A percentile compares a stretch with the other conserved stretches of the same genome.
Evolutionary conservation across 2,329 filamentous ascomycete species (phyloP).

Genomic region (Trichoderma sp.): DNA sequence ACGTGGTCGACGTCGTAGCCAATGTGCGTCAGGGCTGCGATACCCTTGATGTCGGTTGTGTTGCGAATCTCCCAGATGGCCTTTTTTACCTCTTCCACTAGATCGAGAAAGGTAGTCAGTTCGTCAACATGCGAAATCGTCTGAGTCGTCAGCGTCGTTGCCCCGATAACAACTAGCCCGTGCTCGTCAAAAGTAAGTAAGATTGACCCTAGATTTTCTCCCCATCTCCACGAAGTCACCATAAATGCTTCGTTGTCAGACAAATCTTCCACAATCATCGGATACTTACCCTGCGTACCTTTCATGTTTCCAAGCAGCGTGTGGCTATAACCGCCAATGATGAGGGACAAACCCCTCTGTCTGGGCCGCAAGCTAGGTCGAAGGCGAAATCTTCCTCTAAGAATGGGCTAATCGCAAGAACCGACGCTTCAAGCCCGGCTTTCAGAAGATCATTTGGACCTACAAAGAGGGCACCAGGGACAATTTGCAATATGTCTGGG

Average conservation of each 20-base stretch:
- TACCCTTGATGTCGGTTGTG: slow-evolving; percentile 60
- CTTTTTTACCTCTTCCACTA: slow-evolving; percentile 56
- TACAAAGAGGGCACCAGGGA: slow-evolving; percentile 5
- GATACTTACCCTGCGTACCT: slow-evolving; percentile 57
- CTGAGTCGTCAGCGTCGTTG: slow-evolving; percentile 58
- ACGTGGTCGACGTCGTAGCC: slow-evolving; percentile 61
- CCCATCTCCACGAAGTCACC: slow-evolving; percentile 68
- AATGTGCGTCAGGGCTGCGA: slow-evolving; percentile 65
- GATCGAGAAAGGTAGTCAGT: slow-evolving; percentile 57
- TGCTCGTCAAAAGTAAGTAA: slow-evolving; percentile 62
- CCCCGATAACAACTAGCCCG: slow-evolving; percentile 60
- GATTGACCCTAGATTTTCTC: slow-evolving; percentile 66
- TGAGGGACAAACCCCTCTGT: slow-evolving; percentile 65
- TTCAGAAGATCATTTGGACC: not conserved
- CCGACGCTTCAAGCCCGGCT: not conserved
- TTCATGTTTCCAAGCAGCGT: slow-evolving; percentile 59
- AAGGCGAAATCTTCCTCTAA: not conserved
- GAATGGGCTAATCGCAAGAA: not conserved
- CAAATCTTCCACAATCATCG: slow-evolving; percentile 59
- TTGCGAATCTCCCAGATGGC: slow-evolving; percentile 60
- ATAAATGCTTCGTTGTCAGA: slow-evolving; percentile 66
- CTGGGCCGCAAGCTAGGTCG: too few relatives aligned
- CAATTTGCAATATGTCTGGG: not conserved
- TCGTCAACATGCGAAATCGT: slow-evolving; percentile 57
- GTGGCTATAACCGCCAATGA: slow-evolving; percentile 62